These are phyloP conservation scores for Eucalyptus regnans DNA, from an alignment of 345 rosid species.

Conservation along the genomic window DNA sequence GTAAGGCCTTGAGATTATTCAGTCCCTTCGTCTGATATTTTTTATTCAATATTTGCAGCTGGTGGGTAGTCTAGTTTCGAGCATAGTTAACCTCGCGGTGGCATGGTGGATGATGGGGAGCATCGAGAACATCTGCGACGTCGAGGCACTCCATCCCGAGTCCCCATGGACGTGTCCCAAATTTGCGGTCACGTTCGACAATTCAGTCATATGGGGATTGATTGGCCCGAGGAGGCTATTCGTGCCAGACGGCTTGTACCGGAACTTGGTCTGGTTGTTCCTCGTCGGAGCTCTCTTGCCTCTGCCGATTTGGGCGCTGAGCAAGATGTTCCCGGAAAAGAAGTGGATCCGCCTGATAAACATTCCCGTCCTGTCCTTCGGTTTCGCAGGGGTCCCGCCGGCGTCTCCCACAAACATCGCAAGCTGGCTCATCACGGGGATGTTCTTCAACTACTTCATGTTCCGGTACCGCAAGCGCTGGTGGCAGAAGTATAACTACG, in stretches of 20 bases:
- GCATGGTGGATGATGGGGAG: slow-evolving; percentile 98
- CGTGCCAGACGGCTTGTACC: slow-evolving; percentile 80
- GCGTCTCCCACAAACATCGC: slow-evolving; percentile 92
- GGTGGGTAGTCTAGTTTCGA: slow-evolving; percentile 75
- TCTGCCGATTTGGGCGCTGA: slow-evolving; percentile 67
- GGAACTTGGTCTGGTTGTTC: slow-evolving; percentile 85
- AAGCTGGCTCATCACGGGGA: slow-evolving; percentile 86
- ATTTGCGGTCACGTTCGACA: slow-evolving; percentile 79
- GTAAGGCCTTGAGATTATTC: neutral
- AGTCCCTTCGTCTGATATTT: neutral
- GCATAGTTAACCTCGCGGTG: slow-evolving; percentile 61
- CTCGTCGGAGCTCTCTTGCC: slow-evolving; percentile 83
- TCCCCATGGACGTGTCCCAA: slow-evolving; percentile 99
- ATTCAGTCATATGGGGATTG: slow-evolving; percentile 95
- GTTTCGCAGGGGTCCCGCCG: slow-evolving; percentile 93
- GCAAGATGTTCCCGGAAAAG: slow-evolving; percentile 72
- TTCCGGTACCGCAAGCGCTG: slow-evolving; percentile 72
- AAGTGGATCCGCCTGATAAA: slow-evolving; percentile 91
- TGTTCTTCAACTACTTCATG: slow-evolving; percentile 82
- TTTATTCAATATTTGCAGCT: slow-evolving; percentile 19
- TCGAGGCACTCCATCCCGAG: slow-evolving; percentile 44
- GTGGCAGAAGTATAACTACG: slow-evolving; percentile 98
- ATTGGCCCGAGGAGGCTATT: slow-evolving; percentile 78
- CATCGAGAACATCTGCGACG: slow-evolving; percentile 72
- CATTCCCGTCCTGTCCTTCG: slow-evolving; percentile 86